These are phyloP conservation scores for Jamesozyma jinghongensis DNA, from an alignment of 805 yeast species.

Conservation along the genomic window DNA sequence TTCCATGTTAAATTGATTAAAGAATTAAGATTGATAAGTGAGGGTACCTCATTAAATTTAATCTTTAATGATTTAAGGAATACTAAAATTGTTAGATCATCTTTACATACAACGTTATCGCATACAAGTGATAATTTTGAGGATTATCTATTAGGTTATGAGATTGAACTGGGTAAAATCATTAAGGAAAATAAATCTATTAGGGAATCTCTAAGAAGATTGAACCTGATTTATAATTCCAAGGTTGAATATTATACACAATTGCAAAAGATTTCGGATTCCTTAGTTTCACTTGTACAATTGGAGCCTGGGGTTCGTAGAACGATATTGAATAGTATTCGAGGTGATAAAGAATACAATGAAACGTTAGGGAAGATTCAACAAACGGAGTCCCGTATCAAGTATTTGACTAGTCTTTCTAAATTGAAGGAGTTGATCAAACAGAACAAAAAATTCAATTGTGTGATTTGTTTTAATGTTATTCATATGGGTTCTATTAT, in stretches of 20 bases:
- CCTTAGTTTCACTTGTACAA: conserved; percentile 45
- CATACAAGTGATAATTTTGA: conserved; percentile 19
- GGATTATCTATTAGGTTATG: conserved; percentile 19
- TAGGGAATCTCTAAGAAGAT: conserved; percentile 39
- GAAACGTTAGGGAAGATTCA: conserved; percentile 19
- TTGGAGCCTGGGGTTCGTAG: conserved; percentile 14
- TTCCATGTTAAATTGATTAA: conserved; percentile 27
- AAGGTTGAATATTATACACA: conserved; percentile 76
- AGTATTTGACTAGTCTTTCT: conserved; percentile 40
- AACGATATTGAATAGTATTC: conserved; percentile 15
- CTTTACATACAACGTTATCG: conserved; percentile 2
- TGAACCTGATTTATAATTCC: conserved; percentile 65
- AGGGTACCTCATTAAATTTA: conserved; percentile 24
- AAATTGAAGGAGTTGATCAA: conserved; percentile 20
- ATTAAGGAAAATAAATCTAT: conserved; percentile 19
- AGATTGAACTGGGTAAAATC: conserved; percentile 13
- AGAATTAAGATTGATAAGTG: conserved; percentile 11
- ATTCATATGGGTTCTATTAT: conserved; percentile 73
- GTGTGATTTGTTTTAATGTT: conserved; percentile 69
- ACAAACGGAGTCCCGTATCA: conserved; percentile 34
- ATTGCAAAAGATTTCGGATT: conserved; percentile 79
- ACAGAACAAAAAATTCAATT: conserved; percentile 34
- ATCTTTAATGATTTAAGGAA: conserved; percentile 29
- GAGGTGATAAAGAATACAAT: conserved; percentile 15
- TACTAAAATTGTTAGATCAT: conserved; percentile 16